Conservation (phyloP, 305 asterid genomes). For the Fraxinus xanthoxyloides region DNA sequence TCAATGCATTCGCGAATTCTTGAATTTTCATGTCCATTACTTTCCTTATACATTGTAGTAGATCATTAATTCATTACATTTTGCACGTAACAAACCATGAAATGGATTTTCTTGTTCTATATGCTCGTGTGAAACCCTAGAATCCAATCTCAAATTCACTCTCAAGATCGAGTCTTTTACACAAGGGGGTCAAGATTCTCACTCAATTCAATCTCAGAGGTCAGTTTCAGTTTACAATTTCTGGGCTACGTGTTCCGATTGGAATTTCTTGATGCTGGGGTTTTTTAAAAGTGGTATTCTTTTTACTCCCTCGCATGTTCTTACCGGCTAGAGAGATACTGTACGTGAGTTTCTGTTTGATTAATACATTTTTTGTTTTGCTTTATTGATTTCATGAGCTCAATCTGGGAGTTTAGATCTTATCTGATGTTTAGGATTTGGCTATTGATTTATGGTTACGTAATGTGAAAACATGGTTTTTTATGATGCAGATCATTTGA, state of each 20-base stretch:
- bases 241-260: slow-evolving; percentile 6
- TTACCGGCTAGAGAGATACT: slow-evolving; percentile 25
- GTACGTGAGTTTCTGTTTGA: slow-evolving; percentile 30
- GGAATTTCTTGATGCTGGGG: slow-evolving; percentile 26
- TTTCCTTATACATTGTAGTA: slow-evolving; percentile 27
- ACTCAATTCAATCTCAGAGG: slow-evolving; percentile 43
- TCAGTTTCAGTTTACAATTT: slow-evolving; percentile 35
- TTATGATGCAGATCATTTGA: slow-evolving; percentile 43
- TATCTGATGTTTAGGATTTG: neutral
- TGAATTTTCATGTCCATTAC: slow-evolving; percentile 50
- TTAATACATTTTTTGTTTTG: slow-evolving; percentile 26
- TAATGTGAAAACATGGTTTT: slow-evolving; percentile 17
- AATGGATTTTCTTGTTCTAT: slow-evolving; percentile 14
- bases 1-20: slow-evolving; percentile 17
- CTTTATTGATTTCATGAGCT: slow-evolving; percentile 9
- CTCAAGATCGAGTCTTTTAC: slow-evolving; percentile 26
- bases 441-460: slow-evolving; percentile 13
- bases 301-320: slow-evolving; percentile 7
- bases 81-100: slow-evolving; percentile 24
- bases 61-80: slow-evolving; percentile 31
- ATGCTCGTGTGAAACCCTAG: slow-evolving; percentile 38
- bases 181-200: slow-evolving; percentile 24
- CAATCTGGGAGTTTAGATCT: neutral
- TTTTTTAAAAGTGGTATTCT: slow-evolving; percentile 19
- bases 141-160: slow-evolving; percentile 18